Evolutionary conservation across 345 rosid genomes (phyloP).

Genomic region (Draba incana): DNA sequence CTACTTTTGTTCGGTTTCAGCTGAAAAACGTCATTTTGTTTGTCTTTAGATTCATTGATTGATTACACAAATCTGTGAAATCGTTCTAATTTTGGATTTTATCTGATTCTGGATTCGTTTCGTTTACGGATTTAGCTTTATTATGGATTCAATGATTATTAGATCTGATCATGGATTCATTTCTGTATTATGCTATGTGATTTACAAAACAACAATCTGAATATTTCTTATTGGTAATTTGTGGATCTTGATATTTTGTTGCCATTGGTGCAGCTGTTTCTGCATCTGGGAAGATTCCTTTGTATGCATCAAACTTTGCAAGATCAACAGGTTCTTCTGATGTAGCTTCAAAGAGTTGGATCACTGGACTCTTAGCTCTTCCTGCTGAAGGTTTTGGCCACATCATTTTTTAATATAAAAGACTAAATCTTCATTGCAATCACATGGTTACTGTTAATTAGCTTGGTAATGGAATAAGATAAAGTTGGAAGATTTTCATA

Average conservation of each 20-base stretch:
- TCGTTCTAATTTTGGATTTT: no score
- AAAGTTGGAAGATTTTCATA: neutral
- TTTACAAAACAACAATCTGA: neutral
- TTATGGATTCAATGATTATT: neutral
- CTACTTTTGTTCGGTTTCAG: no score
- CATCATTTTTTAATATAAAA: neutral
- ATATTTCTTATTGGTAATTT: slow-evolving; percentile 1
- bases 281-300: slow-evolving; percentile 54
- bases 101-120: no score
- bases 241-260: slow-evolving; percentile 3
- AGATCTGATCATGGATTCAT: slow-evolving; percentile 9
- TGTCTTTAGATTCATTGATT: no score
- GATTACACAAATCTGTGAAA: no score
- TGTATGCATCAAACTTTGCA: slow-evolving; percentile 54
- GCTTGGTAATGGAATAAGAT: slow-evolving; percentile 1
- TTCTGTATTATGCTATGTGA: neutral
- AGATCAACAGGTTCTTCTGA: slow-evolving; percentile 53
- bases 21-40: no score
- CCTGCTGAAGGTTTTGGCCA: slow-evolving; percentile 79
- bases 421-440: no score
- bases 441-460: neutral
- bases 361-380: slow-evolving; percentile 73
- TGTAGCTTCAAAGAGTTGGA: slow-evolving; percentile 61
- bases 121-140: no score
- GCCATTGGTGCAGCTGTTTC: slow-evolving; percentile 70